Evolutionary conservation across 495 filamentous ascomycete species (phyloP), one percentile per base, ranked within the genome.

Genomic region (Extremus antarcticus): DNA sequence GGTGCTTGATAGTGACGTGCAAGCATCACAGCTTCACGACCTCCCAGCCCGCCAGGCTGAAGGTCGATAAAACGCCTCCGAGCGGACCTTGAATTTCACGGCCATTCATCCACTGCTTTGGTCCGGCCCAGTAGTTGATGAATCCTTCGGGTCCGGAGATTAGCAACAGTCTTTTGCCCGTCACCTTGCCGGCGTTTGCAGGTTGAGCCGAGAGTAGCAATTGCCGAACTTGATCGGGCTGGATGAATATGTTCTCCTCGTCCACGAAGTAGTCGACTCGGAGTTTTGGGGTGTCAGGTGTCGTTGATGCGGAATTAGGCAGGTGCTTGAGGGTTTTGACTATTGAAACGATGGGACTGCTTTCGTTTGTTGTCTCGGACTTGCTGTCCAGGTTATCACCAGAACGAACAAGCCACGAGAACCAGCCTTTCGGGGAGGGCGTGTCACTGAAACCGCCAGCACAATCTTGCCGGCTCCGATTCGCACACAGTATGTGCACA

Each of bases 61-160:
- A 67, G 25, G 76, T 72, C 23, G 70, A 69, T 19, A 85, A 69
- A 9, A 82, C 61, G 8, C 81, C 81, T 21, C 72, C 73, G 4
- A 84, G 57, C 11, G 74, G 74, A 48, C 50, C 91, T 62, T 91
- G 86, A 17, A 76, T 69, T 70, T 95, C 86, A 59, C 72, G 71
- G 4, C 89, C 88, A 47, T 74, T 73, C 2, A 75, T 76, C 81
- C 83, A 90, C 1, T 74, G 65, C 69, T 94, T 95, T 3, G 79
- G 75, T 3, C 91, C 91, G 7, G 86, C 86, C 70, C 85, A 85
- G 59, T 82, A 77, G 23, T 74, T 76, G 46, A 96, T 77, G 70
- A 97, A 98, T 16, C 92, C 90, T 41, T 92, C 87, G 0, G 92
- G 90, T 0, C 92, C 92, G 1, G 88, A 90, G 3, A 97, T 73